Base-by-base conservation (phyloP, 2,329 filamentous ascomycete species). In the Clonostachys rhizophaga region DNA sequence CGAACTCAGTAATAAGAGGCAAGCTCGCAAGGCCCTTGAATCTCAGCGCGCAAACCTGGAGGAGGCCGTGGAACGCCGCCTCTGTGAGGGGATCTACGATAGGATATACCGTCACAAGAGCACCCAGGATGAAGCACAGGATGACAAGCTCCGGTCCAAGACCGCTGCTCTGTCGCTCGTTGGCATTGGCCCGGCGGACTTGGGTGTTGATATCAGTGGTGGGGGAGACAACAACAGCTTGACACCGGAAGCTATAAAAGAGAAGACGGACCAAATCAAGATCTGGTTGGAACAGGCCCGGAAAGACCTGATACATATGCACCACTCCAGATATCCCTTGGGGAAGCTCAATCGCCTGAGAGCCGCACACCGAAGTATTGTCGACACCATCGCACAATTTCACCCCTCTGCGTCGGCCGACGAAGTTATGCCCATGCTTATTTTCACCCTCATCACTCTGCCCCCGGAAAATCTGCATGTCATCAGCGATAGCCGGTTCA, bases 371-470 rank as follows among this genome's bases (percentile, higher is more conserved):
- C 95, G 95, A 70, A 87, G 85, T 53, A 97, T 99, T 52, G 94
- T 99, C 43, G 92, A 97, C 63, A 91, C 91, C 2, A 65, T 86
- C 43, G 76, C 81, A 5, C 75, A 82, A 55, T 84, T 85, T 50
- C 81, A 84, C 51, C 81, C 80, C 16, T 84, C 91, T 1, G 96
- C 94, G 1, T 97, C 94, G 1, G 94, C 94, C 4, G 94, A 99
- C 61, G 94, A 97, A 67, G 95, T 99, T 47, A 84, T 99, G 64
- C 94, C 94, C 1, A 96, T 95, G 65, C 78, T 99, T 52, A 99
- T 99, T 51, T 99, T 95, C 69, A 89, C 91, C 0, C 79, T 99
- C 50, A 95, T 99, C 61, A 96, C 91, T 4, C 86, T 91, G 41
- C 86, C 90, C 1, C 87, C 91, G 0, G 88, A 94, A 64, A 81